Evolutionary conservation across 129 eudicot species (phyloP).

Genomic region (Flaveria sonorensis): DNA sequence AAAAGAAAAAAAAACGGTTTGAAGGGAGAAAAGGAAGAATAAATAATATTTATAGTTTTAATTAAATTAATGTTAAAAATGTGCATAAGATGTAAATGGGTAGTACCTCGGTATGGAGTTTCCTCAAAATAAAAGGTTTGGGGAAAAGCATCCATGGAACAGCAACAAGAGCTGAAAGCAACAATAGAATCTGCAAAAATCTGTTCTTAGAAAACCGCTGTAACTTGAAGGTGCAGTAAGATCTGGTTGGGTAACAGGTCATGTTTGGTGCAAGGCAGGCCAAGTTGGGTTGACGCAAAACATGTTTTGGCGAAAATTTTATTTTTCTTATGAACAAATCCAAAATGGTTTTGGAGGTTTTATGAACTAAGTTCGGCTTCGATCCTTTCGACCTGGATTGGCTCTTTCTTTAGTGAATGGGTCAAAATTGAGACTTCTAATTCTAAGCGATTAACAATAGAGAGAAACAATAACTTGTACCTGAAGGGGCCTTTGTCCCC

Average conservation of each 20-base stretch:
- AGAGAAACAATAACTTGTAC: conserved; percentile 37
- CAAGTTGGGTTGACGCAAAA: not conserved
- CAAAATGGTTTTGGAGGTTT: not conserved
- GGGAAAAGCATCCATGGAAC: conserved; percentile 99
- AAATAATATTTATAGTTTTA: not conserved
- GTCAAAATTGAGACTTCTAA: not conserved
- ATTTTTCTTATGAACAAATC: not conserved
- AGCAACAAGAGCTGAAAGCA: conserved; percentile 86
- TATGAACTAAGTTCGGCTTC: not conserved
- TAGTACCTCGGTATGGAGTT: conserved; percentile 79
- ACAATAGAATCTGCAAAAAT: conserved; percentile 74
- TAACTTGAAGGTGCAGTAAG: conserved; percentile 11
- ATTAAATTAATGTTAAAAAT: not conserved
- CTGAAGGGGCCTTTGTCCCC: conserved; percentile 97
- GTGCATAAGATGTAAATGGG: not conserved
- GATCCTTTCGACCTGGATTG: not conserved
- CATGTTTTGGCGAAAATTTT: not conserved
- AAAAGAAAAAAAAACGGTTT: not conserved
- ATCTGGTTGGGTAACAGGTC: not conserved
- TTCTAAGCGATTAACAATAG: conserved; percentile 2
- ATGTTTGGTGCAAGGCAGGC: not conserved
- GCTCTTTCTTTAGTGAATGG: not conserved
- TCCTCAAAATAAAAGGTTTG: conserved; percentile 91
- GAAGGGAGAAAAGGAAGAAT: not conserved
- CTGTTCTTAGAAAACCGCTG: conserved; percentile 19